Percentiles rank a stretch among this genome's conserved stretches.
Conservation (phyloP, 2,329 filamentous ascomycete genomes). For the Paraphoma chrysanthemicola region DNA sequence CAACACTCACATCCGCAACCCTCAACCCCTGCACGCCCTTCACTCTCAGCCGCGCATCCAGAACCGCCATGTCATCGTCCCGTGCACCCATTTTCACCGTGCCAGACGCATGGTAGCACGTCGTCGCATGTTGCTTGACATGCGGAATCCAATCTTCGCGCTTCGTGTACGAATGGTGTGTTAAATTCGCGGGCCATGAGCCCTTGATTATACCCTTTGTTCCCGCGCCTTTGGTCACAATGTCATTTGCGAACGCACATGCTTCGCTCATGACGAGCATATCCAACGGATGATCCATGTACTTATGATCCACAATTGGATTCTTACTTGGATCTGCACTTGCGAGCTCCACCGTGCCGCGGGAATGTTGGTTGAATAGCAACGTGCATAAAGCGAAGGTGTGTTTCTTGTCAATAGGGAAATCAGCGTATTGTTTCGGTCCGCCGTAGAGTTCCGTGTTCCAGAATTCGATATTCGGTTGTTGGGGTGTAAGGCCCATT, state of each 20-base stretch:
- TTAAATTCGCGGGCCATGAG: constrained; percentile 62
- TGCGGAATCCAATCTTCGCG: constrained; percentile 66
- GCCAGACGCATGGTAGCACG: constrained; percentile 65
- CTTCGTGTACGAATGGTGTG: constrained; percentile 60
- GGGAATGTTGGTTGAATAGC: constrained; percentile 64
- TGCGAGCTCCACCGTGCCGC: constrained; percentile 62
- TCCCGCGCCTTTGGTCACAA: constrained; percentile 63
- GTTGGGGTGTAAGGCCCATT: constrained; percentile 64
- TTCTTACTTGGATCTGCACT: constrained; percentile 57
- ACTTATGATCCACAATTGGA: constrained; percentile 66
- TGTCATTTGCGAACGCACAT: constrained; percentile 66
- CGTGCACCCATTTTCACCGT: constrained; percentile 62
- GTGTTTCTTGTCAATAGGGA: constrained; percentile 60
- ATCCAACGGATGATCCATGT: constrained; percentile 65
- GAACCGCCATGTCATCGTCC: constrained; percentile 42
- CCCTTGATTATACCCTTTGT: constrained; percentile 67
- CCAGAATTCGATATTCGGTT: constrained; percentile 70
- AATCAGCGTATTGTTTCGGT: constrained; percentile 63
- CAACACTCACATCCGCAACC: constrained; percentile 34
- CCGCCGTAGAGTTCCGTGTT: constrained; percentile 68
- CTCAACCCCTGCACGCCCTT: constrained; percentile 30
- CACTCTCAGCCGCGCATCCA: constrained; percentile 44
- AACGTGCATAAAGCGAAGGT: constrained; percentile 66
- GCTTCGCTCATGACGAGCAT: constrained; percentile 66
- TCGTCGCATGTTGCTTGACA: constrained; percentile 66